These are phyloP conservation scores for Filosporella fistucella DNA, from an alignment of 495 filamentous ascomycete genomes.

Conservation along the genomic window DNA sequence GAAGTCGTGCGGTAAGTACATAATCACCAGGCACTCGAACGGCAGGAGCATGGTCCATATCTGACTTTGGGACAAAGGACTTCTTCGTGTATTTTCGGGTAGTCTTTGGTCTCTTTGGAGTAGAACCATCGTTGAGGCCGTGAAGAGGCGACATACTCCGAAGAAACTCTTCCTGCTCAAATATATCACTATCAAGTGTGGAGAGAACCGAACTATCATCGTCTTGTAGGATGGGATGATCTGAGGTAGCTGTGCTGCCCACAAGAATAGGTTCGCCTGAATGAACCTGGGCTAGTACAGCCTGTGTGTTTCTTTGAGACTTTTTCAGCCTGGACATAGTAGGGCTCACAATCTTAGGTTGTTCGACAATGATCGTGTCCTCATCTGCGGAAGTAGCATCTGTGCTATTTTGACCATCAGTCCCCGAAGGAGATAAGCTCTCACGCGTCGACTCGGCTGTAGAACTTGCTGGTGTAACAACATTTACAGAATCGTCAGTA, in stretches of 20 bases:
- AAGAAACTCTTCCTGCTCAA: constrained; percentile 1
- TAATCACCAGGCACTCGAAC: constrained; percentile 70
- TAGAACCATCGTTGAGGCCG: no score
- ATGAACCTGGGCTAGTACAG: constrained; percentile 1
- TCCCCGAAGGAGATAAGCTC: constrained; percentile 10
- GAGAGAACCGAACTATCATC: constrained; percentile 12
- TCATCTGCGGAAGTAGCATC: constrained; percentile 26
- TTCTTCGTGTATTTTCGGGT: constrained; percentile 12
- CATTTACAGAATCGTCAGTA: constrained; percentile 3
- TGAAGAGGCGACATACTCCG: no score
- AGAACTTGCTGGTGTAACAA: constrained; percentile 8
- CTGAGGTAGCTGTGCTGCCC: constrained; percentile 5
- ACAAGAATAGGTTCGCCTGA: constrained; percentile 11
- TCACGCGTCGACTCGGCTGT: background rate
- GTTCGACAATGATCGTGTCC: constrained; percentile 20
- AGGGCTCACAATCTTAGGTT: constrained; percentile 1
- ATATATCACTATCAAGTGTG: constrained; percentile 13
- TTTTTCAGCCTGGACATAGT: constrained; percentile 9
- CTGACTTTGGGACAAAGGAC: constrained; percentile 7
- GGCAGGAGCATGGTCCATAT: constrained; percentile 25
- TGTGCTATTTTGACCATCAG: constrained; percentile 12
- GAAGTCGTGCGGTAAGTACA: constrained; percentile 64
- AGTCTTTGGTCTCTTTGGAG: background rate
- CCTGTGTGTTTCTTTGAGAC: background rate
- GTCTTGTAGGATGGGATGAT: constrained; percentile 17